Evolutionary conservation across 306 rosid genomes (phyloP), one percentile per base, ranked within the genome.

Genomic region (Cicer pinnatifidum): DNA sequence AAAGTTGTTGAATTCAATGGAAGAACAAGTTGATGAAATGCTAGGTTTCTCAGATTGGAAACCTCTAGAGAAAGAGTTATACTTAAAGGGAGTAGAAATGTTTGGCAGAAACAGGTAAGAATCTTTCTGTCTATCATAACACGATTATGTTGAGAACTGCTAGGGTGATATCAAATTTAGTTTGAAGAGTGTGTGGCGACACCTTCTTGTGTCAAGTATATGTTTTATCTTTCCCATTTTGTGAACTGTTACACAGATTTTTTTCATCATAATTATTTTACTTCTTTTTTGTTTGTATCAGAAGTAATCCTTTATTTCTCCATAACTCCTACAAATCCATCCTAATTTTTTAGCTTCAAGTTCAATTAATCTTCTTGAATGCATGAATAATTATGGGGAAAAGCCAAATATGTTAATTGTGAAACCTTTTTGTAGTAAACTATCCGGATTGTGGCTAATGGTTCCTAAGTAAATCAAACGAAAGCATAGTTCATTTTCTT

Each of bases 1-100:
- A 72, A 80, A 71, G 46, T 75, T 78, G 35, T 67, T 87, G 41
- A 47, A 78, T 67, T 80, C 85, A 67, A 72, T 73, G 70, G 77
- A 57, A 65, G 79, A 66, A 20, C 77, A 77, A 69, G 80, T 75
- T 78, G 77, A 85, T 76, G 83, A 63, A 73, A 56, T 77, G 64
- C 73, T 12, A 61, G 78, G 82, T 44, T 80, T 76, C 64, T 75
- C 86, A 16, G 89, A 84, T 59, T 94, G 99, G 99, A 89, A 85
- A 84, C 89, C 87, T 61, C 60, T 94, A 67, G 99, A 94, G 87
- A 94, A 89, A 77, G 95, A 94, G 65, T 75, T 91, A 66, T 94
- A 89, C 87, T 66, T 87, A 83, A 94, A 94, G 85, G 99, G 99
- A 73, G 50, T 91, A 41, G 96, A 94, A 88, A 91, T 94, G 83